Evolutionary conservation across 176 grass and related monocot species (phyloP), one percentile per base, ranked within the genome.

Genomic region (Guadua angustifolia): DNA sequence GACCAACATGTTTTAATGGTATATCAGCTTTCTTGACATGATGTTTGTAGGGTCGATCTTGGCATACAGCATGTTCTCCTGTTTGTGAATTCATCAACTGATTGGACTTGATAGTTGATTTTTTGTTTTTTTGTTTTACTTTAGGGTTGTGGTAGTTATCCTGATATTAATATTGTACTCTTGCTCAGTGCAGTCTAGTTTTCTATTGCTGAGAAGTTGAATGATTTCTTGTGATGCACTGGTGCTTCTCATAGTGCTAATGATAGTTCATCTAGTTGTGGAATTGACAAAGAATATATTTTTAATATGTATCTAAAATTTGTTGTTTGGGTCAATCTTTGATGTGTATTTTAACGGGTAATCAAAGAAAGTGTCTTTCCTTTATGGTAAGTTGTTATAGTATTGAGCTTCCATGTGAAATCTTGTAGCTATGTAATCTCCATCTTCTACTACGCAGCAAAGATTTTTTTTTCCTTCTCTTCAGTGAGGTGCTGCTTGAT

Each of bases 261-360:
- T 77, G 64, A 83, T 26, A 78, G 16, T 63, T 82, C 65, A 88
- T 71, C 18, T 63, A 71, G 22, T 25, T 61, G 9, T 52, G 66
- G 73, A 75, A 83, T 49, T 36, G 19, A 32, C 32, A 24, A 66
- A 51, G 2, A 15, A 66, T 36, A 50, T 12, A 15, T 35, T 50
- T 21, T 78, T 47, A 25, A 10, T 43, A 22, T 26, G 36, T 38
- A 43, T 55, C 32, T 78, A 74, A 74, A 53, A 8, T 44, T 14
- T 25, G 38, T 61, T 77, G 21, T 44, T 24, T 40, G 39, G 19
- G n/a, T 60, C 56, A 61, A 61, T 77, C 38, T 77, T 77, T 61
- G 13, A 43, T 77, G 15, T 77, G n/a, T 9, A 60, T 42, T 61
- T 44, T 61, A 61, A 58, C 25, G 74, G 38, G 11, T 60, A 3